Percentiles rank a stretch among this genome's conserved stretches.
Evolutionary conservation across 2,329 filamentous ascomycete genomes (phyloP).

Genomic region (Achaetomium macrosporum): DNA sequence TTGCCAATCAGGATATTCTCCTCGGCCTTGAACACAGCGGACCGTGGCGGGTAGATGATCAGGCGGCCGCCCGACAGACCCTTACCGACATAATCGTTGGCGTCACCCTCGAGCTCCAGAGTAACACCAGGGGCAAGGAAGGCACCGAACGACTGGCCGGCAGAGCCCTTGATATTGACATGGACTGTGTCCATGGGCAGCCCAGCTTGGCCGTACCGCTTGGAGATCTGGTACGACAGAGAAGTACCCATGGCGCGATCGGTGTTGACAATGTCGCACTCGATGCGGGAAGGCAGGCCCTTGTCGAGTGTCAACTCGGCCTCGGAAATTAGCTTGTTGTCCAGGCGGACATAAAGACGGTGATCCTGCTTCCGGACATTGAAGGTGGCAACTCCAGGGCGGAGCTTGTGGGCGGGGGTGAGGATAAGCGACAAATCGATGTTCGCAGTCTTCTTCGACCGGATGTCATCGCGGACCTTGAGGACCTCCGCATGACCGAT

Average conservation of each 20-base stretch:
- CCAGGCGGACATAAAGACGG: constrained; percentile 82
- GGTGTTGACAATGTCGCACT: constrained; percentile 95
- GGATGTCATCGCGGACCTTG: constrained; percentile 80
- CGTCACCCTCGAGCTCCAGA: constrained; percentile 88
- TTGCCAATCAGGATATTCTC: constrained; percentile 94
- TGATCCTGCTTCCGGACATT: constrained; percentile 98
- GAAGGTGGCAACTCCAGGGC: constrained; percentile 91
- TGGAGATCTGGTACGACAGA: constrained; percentile 91
- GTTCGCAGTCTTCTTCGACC: constrained; percentile 83
- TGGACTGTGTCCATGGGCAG: constrained; percentile 91
- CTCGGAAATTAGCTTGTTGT: constrained; percentile 96
- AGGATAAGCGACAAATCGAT: constrained; percentile 89
- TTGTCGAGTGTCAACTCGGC: constrained; percentile 92
- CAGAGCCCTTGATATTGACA: constrained; percentile 92
- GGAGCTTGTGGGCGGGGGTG: constrained; percentile 91
- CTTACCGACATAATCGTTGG: constrained; percentile 97
- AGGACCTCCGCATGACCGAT: constrained; percentile 85
- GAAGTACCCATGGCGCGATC: constrained; percentile 91
- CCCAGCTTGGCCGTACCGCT: constrained; percentile 82
- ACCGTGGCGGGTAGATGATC: constrained; percentile 87
- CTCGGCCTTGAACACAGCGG: constrained; percentile 89
- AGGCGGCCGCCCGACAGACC: constrained; percentile 87
- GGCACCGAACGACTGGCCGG: constrained; percentile 93
- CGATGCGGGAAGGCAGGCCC: constrained; percentile 84
- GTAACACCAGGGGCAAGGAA: constrained; percentile 91